Base-by-base conservation (phyloP, 192 early-diverging fungal genomes). In the Tieghemiomyces parasiticus region DNA sequence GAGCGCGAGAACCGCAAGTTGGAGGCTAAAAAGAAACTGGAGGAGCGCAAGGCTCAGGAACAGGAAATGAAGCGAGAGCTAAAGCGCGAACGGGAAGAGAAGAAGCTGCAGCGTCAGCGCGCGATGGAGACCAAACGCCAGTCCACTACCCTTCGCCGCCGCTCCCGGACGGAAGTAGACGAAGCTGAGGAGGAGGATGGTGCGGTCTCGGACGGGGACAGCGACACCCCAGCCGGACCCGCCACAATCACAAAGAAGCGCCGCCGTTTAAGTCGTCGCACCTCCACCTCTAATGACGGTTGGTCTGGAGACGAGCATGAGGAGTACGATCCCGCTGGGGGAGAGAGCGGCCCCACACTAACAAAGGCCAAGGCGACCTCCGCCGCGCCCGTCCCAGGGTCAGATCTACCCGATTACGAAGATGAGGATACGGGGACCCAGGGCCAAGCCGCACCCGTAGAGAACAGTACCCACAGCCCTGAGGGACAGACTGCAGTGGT, bases 381-480 rank as follows among this genome's bases (percentile, higher is more conserved):
- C 24, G 49, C 12, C 12, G 20, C 49, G 1, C 24, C 24, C 2
- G 13, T 25, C 1, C 20, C 22, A 19, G 4, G 2, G 12, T 20
- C 49, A 50, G 49, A 58, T n/a, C 55, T 58, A 19, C 55, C 55
- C 35, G 55, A 58, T 58, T 58, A 58, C 34, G 55, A 58, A 58
- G 55, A 58, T 24, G 26, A 35, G n/a, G 35, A 38, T 10, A 16
- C 8, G 6, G 38, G 16, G 8, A 42, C 6, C 8, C 8, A 42
- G 8, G 16, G 6, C 6, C 34, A 58, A 13, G 55, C 4, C 34
- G n/a, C 55, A 1, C 34, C 20, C 4, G 3, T 10, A 38, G 3
- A 8, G 8, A 25, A 35, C 12, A 19, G n/a, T 38, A 35, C 19
- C 33, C 10, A 1, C 35, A 38, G 33, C 4, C n/a, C n/a, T n/a